Conservation (phyloP, 2,329 filamentous ascomycete species). For the Setomelanomma holmii region DNA sequence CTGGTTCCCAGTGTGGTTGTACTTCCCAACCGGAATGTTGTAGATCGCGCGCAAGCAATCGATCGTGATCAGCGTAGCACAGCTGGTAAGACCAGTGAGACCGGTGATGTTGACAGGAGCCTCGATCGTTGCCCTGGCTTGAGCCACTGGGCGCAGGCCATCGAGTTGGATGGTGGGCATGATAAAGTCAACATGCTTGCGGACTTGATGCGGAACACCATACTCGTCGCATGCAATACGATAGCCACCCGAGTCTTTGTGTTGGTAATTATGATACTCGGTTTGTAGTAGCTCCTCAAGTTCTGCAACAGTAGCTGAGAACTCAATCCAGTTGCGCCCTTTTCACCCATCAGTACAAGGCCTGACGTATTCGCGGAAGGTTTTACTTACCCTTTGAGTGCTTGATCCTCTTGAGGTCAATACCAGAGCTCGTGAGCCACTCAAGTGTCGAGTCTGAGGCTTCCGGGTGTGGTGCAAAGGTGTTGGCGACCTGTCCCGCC, state of each 20-base stretch:
- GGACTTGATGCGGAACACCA: slow-evolving; percentile 16
- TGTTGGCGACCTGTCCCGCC: slow-evolving; percentile 20
- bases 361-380: not conserved
- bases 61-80: slow-evolving; percentile 17
- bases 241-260: slow-evolving; percentile 17
- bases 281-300: slow-evolving; percentile 19
- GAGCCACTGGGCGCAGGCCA: slow-evolving; percentile 16
- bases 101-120: slow-evolving; percentile 10
- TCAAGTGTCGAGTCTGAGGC: slow-evolving; percentile 16
- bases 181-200: slow-evolving; percentile 25
- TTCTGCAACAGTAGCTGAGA: slow-evolving; percentile 15
- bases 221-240: slow-evolving; percentile 27
- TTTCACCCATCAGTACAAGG: not conserved
- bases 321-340: slow-evolving; percentile 22
- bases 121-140: slow-evolving; percentile 7
- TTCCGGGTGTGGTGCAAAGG: slow-evolving; percentile 21
- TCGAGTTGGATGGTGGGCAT: slow-evolving; percentile 24
- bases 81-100: slow-evolving; percentile 11
- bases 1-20: slow-evolving; percentile 21
- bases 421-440: slow-evolving; percentile 23
- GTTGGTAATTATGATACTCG: slow-evolving; percentile 22
- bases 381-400: slow-evolving; percentile 16
- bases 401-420: slow-evolving; percentile 15
- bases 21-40: slow-evolving; percentile 23
- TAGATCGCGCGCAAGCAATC: slow-evolving; percentile 29